Evolutionary conservation across 176 grass and related monocot species (phyloP), one percentile per base, ranked within the genome.

Genomic region (Poa pratensis): DNA sequence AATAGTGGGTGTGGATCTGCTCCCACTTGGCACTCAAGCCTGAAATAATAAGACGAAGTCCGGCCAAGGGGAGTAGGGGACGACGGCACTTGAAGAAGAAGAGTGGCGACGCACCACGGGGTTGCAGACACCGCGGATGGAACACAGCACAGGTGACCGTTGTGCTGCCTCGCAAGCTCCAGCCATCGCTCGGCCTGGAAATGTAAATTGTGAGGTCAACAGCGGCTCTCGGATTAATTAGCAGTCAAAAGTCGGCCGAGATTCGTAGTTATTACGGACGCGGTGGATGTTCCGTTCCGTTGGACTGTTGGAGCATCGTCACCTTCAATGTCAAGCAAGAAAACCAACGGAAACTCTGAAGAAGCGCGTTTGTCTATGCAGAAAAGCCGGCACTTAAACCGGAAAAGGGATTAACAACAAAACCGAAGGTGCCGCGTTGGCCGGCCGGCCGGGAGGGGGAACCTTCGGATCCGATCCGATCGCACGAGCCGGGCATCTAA

Each of bases 271-370:
- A 11, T 1, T 4, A 37, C 35, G 35, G 35, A 37, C 35, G 35
- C 35, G 35, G 35, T 6, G 35, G 35, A 37, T 37, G 35, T 5
- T 37, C 35, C 35, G 35, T 37, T 37, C 35, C 35, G 35, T 37
- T 37, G 35, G 35, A 37, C 35, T 37, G 35, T 6, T 37, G 35
- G 35, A 37, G 35, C 35, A 37, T 37, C 35, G 35, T 37, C 35
- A 79, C 9, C 65, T 72, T 86, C 52, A 49, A 6, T 27, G 20
- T 80, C 14, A 86, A 72, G 59, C 73, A 77, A 67, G n/a, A 20
- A 77, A 68, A 19, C 7, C 7, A 63, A 63, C 60, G 63, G 27
- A 19, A 9, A 67, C 64, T 67, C 64, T 67, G 64, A 67, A 34
- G 45, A 60, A 55, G 8, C 64, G n/a, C 39, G 8, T 71, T 30